A percentile compares a stretch with the other conserved stretches of the same genome.
These are phyloP conservation scores for Deuterostichococcus epilithicus DNA, from an alignment of 139 green algal genomes.

Conservation along the genomic window DNA sequence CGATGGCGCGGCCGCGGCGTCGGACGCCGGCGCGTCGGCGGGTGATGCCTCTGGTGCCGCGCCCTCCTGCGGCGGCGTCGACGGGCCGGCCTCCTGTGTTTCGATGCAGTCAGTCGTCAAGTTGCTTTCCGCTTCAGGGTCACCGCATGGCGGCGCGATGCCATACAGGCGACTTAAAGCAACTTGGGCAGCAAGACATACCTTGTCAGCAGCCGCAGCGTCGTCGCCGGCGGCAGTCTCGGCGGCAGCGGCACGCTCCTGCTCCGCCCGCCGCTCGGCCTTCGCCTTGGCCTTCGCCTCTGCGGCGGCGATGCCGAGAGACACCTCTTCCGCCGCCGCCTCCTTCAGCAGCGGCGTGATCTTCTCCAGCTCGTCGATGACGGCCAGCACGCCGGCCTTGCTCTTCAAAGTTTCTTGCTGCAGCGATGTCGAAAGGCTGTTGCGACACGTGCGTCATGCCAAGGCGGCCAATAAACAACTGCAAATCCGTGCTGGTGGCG, in stretches of 20 bases:
- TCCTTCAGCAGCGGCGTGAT: conserved; percentile 31
- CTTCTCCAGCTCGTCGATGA: conserved; percentile 52
- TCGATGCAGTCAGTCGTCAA: background rate
- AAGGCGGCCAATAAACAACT: no score
- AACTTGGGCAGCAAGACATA: background rate
- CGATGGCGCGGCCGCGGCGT: background rate
- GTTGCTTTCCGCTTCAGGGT: background rate
- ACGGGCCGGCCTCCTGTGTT: background rate
- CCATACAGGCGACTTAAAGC: no score
- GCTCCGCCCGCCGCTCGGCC: conserved; percentile 20
- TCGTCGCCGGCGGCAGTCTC: conserved; percentile 5
- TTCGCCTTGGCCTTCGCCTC: background rate
- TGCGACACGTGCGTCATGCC: background rate
- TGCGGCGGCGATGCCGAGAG: conserved; percentile 1
- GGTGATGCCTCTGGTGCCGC: background rate
- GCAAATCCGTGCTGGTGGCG: no score
- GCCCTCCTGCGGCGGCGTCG: background rate
- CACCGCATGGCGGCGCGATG: background rate
- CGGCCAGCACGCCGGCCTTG: conserved; percentile 24
- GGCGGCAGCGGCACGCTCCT: conserved; percentile 6
- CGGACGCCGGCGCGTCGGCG: background rate
- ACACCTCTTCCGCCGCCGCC: conserved; percentile 20
- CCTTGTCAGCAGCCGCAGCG: conserved; percentile 12
- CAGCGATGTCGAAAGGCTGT: background rate
- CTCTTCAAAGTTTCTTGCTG: conserved; percentile 31